phyloP scores from a whole-genome alignment of 768 basidiomycete genomes.

The Lactarius quietus region DNA sequence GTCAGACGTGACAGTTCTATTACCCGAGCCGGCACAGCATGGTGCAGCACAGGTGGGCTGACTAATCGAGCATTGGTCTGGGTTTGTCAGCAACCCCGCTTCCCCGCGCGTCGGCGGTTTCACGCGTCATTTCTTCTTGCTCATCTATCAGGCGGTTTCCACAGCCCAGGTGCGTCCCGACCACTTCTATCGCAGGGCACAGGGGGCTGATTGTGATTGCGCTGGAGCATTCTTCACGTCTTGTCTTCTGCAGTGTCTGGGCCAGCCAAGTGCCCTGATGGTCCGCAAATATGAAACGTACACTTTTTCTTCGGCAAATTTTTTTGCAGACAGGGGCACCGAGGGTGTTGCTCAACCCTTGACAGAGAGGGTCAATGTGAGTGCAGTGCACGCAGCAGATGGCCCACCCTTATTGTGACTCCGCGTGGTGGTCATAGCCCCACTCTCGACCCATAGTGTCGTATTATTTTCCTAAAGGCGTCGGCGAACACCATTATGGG shows the following conservation, averaged over 20 bases:
- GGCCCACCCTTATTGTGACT: neutral
- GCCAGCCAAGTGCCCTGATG: constrained; percentile 21
- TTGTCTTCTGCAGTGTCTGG: neutral
- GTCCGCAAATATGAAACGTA: constrained; percentile 27
- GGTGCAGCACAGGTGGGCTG: neutral
- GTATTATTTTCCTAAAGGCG: constrained; percentile 92
- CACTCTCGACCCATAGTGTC: constrained; percentile 90
- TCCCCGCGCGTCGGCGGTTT: neutral
- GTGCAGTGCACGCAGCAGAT: constrained; percentile 30
- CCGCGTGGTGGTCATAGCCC: constrained; percentile 38
- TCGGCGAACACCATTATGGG: constrained; percentile 96
- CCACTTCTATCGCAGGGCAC: neutral
- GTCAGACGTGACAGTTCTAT: too few relatives aligned
- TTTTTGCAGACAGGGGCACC: constrained; percentile 71
- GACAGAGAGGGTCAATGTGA: constrained; percentile 72
- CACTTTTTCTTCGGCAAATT: constrained; percentile 70
- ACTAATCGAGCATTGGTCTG: neutral
- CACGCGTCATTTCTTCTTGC: neutral
- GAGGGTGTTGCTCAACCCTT: constrained; percentile 75
- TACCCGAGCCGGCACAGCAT: neutral
- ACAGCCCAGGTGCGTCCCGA: constrained; percentile 3
- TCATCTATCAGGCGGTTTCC: neutral
- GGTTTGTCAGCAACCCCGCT: neutral
- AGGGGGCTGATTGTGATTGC: neutral
- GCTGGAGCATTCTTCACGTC: neutral